Percentiles rank a stretch among this genome's conserved stretches.
phyloP scores from a whole-genome alignment of 495 filamentous ascomycete genomes.

The Penicillium canescens region DNA sequence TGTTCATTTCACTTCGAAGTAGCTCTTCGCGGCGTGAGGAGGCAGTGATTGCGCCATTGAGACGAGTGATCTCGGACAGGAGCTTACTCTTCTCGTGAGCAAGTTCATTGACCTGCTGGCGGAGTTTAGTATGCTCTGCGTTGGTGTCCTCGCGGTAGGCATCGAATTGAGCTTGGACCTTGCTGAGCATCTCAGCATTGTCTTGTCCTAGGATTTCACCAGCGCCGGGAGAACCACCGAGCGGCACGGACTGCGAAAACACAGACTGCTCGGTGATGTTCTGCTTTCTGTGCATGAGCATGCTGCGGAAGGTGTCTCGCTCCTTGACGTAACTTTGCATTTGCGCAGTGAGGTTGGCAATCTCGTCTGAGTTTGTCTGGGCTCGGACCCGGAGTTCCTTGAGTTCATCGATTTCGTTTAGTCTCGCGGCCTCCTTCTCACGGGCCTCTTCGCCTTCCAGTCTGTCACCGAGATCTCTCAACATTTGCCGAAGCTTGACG shows the following conservation, averaged over 20 bases:
- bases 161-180: slow-evolving; percentile 89
- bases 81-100: slow-evolving; percentile 78
- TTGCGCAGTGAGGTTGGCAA: slow-evolving; percentile 72
- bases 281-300: slow-evolving; percentile 76
- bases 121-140: slow-evolving; percentile 74
- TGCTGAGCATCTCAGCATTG: slow-evolving; percentile 70
- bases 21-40: slow-evolving; percentile 83
- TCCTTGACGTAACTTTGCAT: slow-evolving; percentile 93
- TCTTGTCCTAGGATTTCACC: slow-evolving; percentile 54
- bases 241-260: slow-evolving; percentile 63
- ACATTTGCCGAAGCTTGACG: slow-evolving; percentile 73
- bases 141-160: slow-evolving; percentile 81
- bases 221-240: slow-evolving; percentile 43
- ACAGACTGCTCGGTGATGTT: slow-evolving; percentile 59
- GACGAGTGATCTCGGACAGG: slow-evolving; percentile 72
- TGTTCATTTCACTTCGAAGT: slow-evolving; percentile 82
- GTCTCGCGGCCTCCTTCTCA: slow-evolving; percentile 64
- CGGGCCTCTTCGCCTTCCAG: slow-evolving; percentile 90
- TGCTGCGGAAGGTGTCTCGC: slow-evolving; percentile 93
- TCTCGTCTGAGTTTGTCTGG: slow-evolving; percentile 66
- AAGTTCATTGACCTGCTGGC: slow-evolving; percentile 81
- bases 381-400: slow-evolving; percentile 65
- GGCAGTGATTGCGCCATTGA: slow-evolving; percentile 79
- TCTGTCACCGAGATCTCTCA: slow-evolving; percentile 77
- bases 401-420: slow-evolving; percentile 71